phyloP scores from a whole-genome alignment of 345 rosid genomes.

The Isatis tinctoria region DNA sequence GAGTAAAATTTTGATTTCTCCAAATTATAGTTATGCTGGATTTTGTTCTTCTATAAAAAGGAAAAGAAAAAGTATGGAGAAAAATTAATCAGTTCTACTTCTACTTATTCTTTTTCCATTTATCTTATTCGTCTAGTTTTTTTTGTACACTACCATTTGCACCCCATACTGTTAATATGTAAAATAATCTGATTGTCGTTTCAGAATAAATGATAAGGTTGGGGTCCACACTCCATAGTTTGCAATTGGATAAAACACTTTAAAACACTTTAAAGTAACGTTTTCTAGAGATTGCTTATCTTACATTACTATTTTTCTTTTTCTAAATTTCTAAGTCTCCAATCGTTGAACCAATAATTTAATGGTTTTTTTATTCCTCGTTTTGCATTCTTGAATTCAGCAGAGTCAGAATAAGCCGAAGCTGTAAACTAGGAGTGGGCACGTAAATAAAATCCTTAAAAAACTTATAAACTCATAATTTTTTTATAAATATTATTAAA shows the following conservation, averaged over 20 bases:
- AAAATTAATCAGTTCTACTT: too few relatives aligned
- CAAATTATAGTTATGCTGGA: too few relatives aligned
- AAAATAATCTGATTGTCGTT: background rate
- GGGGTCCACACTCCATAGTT: conserved; percentile 2
- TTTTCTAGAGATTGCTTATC: conserved; percentile 4
- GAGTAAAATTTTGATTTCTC: too few relatives aligned
- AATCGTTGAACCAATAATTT: background rate
- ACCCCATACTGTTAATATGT: too few relatives aligned
- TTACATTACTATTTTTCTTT: background rate
- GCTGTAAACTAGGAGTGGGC: background rate
- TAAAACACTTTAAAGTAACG: conserved; percentile 12
- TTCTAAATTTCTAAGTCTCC: background rate
- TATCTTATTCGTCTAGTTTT: too few relatives aligned
- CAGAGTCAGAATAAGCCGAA: background rate
- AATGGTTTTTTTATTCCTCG: background rate
- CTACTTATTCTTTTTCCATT: too few relatives aligned
- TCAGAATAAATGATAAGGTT: background rate
- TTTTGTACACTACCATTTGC: too few relatives aligned
- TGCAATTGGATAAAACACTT: conserved; percentile 12
- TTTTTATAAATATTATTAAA: too few relatives aligned
- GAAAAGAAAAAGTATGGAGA: too few relatives aligned
- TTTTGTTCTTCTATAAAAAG: too few relatives aligned
- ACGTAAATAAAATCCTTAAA: background rate
- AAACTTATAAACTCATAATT: too few relatives aligned
- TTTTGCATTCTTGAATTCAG: background rate